A percentile compares a stretch with the other conserved stretches of the same genome.
phyloP scores from a whole-genome alignment of 2,329 filamentous ascomycete species.

The Byssothecium circinans region DNA sequence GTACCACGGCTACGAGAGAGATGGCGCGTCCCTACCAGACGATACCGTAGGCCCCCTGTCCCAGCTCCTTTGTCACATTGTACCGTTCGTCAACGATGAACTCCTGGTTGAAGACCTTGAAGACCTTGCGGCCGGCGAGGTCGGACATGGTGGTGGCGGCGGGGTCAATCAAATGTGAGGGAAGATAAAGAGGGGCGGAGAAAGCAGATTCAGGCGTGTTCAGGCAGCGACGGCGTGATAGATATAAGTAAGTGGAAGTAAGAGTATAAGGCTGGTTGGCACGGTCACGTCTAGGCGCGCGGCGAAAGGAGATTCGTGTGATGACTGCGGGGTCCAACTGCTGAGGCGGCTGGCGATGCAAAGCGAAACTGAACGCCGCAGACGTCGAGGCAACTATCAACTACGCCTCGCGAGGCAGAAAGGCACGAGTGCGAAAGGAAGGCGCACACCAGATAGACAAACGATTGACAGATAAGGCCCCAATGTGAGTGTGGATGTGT shows the following conservation, averaged over 20 bases:
- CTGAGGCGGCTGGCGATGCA: neutral
- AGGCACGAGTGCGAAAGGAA: neutral
- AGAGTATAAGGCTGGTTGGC: neutral
- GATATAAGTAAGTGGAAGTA: neutral
- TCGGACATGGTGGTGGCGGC: constrained; percentile 56
- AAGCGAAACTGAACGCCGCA: neutral
- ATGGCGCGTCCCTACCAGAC: constrained; percentile 71
- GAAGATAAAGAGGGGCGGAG: constrained; percentile 4
- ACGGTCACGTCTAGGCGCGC: neutral
- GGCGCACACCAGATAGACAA: too few species aligned
- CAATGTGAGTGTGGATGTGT: too few species aligned
- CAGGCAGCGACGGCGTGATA: neutral
- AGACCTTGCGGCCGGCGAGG: constrained; percentile 69
- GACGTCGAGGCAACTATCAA: neutral
- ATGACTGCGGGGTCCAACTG: constrained; percentile 1
- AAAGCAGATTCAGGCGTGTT: neutral
- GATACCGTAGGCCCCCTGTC: constrained; percentile 97
- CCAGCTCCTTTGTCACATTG: constrained; percentile 97
- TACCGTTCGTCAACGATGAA: constrained; percentile 98
- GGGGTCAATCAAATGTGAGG: constrained; percentile 16
- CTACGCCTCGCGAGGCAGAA: neutral
- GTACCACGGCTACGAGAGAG: constrained; percentile 8
- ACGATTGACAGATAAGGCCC: too few species aligned
- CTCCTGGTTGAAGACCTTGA: constrained; percentile 89
- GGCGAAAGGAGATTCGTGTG: constrained; percentile 1